phyloP scores from a whole-genome alignment of 805 yeast genomes.

The Pachysolen tannophilus region DNA sequence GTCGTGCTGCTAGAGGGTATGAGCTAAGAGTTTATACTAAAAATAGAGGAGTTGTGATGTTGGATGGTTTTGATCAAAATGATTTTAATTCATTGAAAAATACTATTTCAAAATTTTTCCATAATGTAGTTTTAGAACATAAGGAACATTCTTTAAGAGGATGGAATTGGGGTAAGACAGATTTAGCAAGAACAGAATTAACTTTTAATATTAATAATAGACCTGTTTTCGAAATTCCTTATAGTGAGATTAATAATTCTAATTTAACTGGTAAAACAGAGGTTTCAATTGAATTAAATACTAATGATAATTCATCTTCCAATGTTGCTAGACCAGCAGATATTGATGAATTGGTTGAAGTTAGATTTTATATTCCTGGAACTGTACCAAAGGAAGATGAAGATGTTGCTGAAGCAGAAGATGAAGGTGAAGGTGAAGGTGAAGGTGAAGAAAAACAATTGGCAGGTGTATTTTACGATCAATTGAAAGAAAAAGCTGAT shows the following conservation, averaged over 20 bases:
- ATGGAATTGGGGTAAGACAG: conserved; percentile 98
- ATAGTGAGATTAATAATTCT: conserved; percentile 68
- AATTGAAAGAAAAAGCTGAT: conserved; percentile 85
- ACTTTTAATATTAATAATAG: conserved; percentile 78
- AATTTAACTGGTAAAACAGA: conserved; percentile 90
- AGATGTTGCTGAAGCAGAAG: conserved; percentile 30
- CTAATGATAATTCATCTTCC: conserved; percentile 38
- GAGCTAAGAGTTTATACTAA: conserved; percentile 87
- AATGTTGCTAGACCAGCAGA: conserved; percentile 78
- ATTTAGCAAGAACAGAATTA: conserved; percentile 86
- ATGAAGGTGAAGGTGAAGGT: conserved; percentile 16
- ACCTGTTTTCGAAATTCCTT: conserved; percentile 90
- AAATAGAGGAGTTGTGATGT: conserved; percentile 72
- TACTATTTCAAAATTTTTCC: conserved; percentile 74
- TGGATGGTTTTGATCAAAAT: conserved; percentile 88
- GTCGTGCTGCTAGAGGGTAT: conserved; percentile 87
- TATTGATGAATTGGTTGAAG: conserved; percentile 94
- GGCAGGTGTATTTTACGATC: conserved; percentile 84
- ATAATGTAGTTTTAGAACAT: conserved; percentile 60
- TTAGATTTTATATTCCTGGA: conserved; percentile 94
- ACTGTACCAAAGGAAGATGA: conserved; percentile 41
- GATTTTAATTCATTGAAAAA: conserved; percentile 77
- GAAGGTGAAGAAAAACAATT: conserved; percentile 44
- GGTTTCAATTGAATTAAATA: conserved; percentile 80
- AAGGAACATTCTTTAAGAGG: conserved; percentile 93